Percentiles rank a stretch among this genome's conserved stretches.
Evolutionary conservation across 805 yeast genomes (phyloP).

Genomic region (Starmerella floris): DNA sequence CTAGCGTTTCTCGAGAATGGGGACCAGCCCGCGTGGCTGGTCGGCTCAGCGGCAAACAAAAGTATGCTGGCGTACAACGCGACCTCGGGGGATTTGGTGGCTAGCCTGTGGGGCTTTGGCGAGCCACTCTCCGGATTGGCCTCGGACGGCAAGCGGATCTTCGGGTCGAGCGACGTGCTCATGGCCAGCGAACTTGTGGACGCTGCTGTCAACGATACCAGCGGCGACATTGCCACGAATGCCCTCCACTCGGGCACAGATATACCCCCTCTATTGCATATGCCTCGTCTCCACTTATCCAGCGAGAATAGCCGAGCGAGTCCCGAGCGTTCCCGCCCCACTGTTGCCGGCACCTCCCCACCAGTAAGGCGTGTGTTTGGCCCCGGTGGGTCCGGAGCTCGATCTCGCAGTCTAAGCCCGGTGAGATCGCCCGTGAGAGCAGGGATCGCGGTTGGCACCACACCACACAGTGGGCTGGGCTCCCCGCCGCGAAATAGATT

Average conservation of each 20-base stretch:
- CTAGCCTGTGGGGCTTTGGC: constrained; percentile 49
- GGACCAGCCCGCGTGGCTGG: constrained; percentile 12
- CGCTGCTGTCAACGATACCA: neutral
- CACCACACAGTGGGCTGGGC: no score
- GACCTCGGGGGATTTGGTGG: constrained; percentile 34
- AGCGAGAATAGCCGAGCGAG: neutral
- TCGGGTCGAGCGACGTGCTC: constrained; percentile 16
- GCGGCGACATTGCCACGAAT: neutral
- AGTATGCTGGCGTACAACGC: constrained; percentile 40
- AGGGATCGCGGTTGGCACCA: no score
- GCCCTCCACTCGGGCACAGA: neutral
- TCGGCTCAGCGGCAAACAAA: constrained; percentile 38
- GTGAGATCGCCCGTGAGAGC: constrained; percentile 1
- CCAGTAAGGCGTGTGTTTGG: constrained; percentile 4
- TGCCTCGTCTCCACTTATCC: neutral
- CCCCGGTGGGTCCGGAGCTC: no score
- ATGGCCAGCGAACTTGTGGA: constrained; percentile 3
- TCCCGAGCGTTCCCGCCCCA: no score
- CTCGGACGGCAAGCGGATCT: constrained; percentile 11
- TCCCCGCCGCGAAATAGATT: no score
- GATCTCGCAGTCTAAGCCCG: constrained; percentile 13
- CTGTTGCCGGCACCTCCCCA: no score
- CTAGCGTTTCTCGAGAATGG: neutral
- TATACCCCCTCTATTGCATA: neutral
- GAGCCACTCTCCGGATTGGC: constrained; percentile 37